Conservation (phyloP, 164 flowering plant species). For the Hamamelis virginiana region DNA sequence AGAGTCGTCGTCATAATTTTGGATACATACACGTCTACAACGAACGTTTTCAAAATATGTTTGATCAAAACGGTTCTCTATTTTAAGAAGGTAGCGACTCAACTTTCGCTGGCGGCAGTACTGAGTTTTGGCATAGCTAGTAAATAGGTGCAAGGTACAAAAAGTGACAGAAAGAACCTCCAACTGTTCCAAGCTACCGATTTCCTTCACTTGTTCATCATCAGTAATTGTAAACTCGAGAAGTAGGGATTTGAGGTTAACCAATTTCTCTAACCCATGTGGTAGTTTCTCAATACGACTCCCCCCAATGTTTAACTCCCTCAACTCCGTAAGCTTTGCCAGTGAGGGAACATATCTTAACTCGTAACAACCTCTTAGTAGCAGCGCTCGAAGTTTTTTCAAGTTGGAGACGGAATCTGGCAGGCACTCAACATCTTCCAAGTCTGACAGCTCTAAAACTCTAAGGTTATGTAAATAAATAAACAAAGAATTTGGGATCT, state of each 20-base stretch:
- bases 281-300: not conserved
- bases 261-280: not conserved
- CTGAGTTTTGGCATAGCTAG: not conserved
- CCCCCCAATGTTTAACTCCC: not conserved
- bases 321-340: not conserved
- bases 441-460: not conserved
- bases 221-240: no score
- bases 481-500: slow-evolving; percentile 1
- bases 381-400: not conserved
- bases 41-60: no score
- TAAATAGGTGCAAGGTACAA: not conserved
- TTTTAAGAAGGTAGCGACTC: not conserved
- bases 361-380: fast-evolving
- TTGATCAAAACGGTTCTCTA: not conserved
- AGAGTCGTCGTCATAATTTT: not conserved
- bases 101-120: no score
- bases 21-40: not conserved
- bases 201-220: not conserved
- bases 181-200: not conserved
- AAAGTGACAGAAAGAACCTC: not conserved
- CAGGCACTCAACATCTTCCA: no score
- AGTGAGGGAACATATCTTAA: not conserved
- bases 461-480: not conserved
- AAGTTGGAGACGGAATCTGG: not conserved
- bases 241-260: not conserved